Percentiles rank a stretch among this genome's conserved stretches.
Evolutionary conservation across 257 asterid species (phyloP).

Genomic region (Solanum etuberosum): DNA sequence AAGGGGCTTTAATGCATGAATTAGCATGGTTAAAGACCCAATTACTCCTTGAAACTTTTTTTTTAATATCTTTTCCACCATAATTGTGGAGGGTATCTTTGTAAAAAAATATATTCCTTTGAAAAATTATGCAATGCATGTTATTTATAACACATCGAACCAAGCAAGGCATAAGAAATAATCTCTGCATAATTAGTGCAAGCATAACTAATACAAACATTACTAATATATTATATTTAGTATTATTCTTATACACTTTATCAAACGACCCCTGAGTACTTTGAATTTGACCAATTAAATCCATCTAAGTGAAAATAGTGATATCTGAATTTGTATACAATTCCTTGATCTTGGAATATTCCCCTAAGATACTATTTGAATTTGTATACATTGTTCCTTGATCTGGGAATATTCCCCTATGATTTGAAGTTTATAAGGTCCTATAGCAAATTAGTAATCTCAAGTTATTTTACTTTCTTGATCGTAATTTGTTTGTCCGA

Average conservation of each 20-base stretch:
- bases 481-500: background rate
- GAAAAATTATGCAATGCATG: background rate
- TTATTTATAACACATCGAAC: background rate
- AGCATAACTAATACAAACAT: background rate
- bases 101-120: no score
- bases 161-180: background rate
- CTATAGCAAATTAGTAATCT: background rate
- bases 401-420: background rate
- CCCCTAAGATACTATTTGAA: background rate
- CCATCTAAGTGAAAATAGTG: background rate
- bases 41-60: background rate
- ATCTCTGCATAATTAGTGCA: background rate
- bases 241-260: background rate
- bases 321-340: background rate
- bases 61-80: background rate
- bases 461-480: background rate
- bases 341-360: background rate
- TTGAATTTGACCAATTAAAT: background rate
- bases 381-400: background rate
- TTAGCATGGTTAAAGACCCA: background rate
- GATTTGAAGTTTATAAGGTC: background rate
- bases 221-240: background rate
- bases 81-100: background rate
- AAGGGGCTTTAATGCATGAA: background rate
- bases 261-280: background rate